Evolutionary conservation across 768 basidiomycete species (phyloP).

Genomic region (Naganishia antarctica): DNA sequence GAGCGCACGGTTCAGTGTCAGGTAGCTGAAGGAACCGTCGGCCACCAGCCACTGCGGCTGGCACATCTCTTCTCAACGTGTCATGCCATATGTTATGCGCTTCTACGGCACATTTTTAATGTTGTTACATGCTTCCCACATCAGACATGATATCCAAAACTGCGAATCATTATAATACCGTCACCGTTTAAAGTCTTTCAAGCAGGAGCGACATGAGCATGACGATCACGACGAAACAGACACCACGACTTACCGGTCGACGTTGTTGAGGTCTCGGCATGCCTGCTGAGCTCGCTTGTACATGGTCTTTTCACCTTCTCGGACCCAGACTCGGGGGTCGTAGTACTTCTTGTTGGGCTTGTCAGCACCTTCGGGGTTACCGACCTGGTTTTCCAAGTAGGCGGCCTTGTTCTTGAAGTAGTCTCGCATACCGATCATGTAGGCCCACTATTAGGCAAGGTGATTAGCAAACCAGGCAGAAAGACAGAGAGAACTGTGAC

Average conservation of each 20-base stretch:
- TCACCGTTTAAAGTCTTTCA: slow-evolving; percentile 11
- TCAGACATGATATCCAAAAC: slow-evolving; percentile 1
- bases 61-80: not conserved
- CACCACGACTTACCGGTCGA: slow-evolving; percentile 32
- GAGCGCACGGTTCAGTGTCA: too few relatives aligned
- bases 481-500: not conserved
- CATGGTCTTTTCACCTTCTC: slow-evolving; percentile 96
- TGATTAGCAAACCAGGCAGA: not conserved
- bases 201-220: not conserved
- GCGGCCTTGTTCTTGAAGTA: slow-evolving; percentile 79
- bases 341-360: slow-evolving; percentile 95
- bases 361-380: slow-evolving; percentile 92
- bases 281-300: slow-evolving; percentile 81
- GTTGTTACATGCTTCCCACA: not conserved
- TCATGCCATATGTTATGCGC: slow-evolving; percentile 8
- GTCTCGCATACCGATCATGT: slow-evolving; percentile 81
- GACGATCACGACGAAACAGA: not conserved
- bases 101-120: slow-evolving; percentile 16
- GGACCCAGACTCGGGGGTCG: slow-evolving; percentile 93
- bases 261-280: slow-evolving; percentile 73
- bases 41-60: too few relatives aligned
- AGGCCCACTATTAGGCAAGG: slow-evolving; percentile 77
- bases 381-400: slow-evolving; percentile 84
- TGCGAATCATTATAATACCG: slow-evolving; percentile 11
- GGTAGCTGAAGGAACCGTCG: too few relatives aligned